phyloP scores from a whole-genome alignment of 2,329 filamentous ascomycete species.

The Pseudopyricularia javanii region DNA sequence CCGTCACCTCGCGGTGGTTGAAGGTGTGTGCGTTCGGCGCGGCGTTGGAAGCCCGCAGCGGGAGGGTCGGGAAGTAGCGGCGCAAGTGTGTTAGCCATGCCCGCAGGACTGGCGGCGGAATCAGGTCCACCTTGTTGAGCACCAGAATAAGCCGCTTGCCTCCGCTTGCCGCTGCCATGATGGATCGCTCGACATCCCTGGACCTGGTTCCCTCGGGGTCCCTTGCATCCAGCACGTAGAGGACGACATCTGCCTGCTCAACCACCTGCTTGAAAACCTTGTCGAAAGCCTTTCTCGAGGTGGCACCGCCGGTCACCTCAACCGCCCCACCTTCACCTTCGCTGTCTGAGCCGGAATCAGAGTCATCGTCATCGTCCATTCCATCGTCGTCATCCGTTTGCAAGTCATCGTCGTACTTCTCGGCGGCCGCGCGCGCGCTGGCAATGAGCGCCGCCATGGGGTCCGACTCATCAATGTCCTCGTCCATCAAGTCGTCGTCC shows the following conservation, averaged over 20 bases:
- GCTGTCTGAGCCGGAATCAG: constrained; percentile 36
- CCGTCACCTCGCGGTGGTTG: constrained; percentile 80
- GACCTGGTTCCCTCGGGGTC: constrained; percentile 87
- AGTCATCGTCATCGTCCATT: constrained; percentile 25
- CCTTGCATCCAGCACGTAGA: constrained; percentile 87
- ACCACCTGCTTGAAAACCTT: constrained; percentile 93
- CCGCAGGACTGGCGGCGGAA: constrained; percentile 71
- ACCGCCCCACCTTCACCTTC: constrained; percentile 40
- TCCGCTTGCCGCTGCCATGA: constrained; percentile 66
- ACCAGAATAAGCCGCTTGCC: constrained; percentile 84
- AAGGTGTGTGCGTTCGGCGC: constrained; percentile 82
- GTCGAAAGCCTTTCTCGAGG: constrained; percentile 79
- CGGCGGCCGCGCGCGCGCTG: constrained; percentile 67
- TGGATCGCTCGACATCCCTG: constrained; percentile 76
- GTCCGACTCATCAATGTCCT: constrained; percentile 58
- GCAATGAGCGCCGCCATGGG: constrained; percentile 87
- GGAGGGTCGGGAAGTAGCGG: constrained; percentile 82
- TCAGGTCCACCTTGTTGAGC: constrained; percentile 90
- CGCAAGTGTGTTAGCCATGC: constrained; percentile 76
- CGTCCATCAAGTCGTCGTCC: constrained; percentile 41
- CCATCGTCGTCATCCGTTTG: constrained; percentile 45
- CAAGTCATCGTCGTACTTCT: constrained; percentile 57
- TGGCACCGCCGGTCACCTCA: constrained; percentile 38
- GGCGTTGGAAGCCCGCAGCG: constrained; percentile 70
- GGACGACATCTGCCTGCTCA: constrained; percentile 76